These are phyloP conservation scores for Cladorrhinum samala DNA, from an alignment of 495 filamentous ascomycete species.

Conservation along the genomic window DNA sequence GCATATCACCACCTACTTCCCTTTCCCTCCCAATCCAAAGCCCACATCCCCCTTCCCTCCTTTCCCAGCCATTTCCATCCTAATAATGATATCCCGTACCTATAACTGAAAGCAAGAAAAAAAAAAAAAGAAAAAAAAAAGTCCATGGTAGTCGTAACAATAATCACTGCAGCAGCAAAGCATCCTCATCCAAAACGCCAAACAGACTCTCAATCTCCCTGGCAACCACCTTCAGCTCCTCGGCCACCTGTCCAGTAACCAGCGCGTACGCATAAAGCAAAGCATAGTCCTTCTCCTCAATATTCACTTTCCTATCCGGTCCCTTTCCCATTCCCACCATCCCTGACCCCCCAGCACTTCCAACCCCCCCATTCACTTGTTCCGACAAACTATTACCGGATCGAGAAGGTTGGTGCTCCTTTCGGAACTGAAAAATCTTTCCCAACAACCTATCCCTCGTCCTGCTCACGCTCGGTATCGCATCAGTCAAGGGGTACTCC, in stretches of 20 bases:
- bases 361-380: slow-evolving; percentile 16
- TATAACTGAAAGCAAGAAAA: too few relatives aligned
- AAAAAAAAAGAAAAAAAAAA: neutral
- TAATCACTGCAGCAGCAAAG: slow-evolving; percentile 56
- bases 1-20: too few relatives aligned
- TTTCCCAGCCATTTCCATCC: too few relatives aligned
- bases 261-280: slow-evolving; percentile 53
- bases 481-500: slow-evolving; percentile 85
- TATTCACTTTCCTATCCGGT: slow-evolving; percentile 15
- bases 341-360: slow-evolving; percentile 12
- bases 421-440: slow-evolving; percentile 79
- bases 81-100: too few relatives aligned
- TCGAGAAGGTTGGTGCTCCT: slow-evolving; percentile 46
- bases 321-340: neutral
- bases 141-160: neutral
- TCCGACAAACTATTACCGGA: too few relatives aligned
- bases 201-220: slow-evolving; percentile 65
- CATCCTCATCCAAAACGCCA: slow-evolving; percentile 70
- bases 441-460: slow-evolving; percentile 79
- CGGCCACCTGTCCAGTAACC: slow-evolving; percentile 60
- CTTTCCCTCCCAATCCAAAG: too few relatives aligned
- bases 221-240: slow-evolving; percentile 64
- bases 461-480: slow-evolving; percentile 73
- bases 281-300: slow-evolving; percentile 48
- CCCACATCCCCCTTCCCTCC: too few relatives aligned